Evolutionary conservation across 2,329 filamentous ascomycete species (phyloP).

Genomic region (Clonostachys rhizophaga): DNA sequence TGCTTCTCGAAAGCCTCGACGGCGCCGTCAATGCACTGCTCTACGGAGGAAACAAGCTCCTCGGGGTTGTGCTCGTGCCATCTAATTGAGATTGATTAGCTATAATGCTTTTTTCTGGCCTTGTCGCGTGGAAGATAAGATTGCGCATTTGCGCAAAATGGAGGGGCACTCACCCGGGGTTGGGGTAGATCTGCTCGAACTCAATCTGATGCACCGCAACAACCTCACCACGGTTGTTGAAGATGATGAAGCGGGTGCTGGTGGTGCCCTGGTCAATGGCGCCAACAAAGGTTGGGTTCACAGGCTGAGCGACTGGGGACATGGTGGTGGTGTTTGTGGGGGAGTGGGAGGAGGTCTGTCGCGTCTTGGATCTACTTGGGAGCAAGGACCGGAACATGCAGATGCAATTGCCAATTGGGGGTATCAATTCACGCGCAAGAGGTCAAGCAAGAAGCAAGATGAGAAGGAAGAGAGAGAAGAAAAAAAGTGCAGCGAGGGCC

Average conservation of each 20-base stretch:
- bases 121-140: too few species aligned
- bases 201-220: constrained; percentile 72
- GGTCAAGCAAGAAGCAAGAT: neutral
- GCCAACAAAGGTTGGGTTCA: constrained; percentile 51
- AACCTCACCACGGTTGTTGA: constrained; percentile 71
- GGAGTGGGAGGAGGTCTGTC: neutral
- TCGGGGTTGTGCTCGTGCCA: constrained; percentile 83
- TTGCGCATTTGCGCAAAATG: neutral
- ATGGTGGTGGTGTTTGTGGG: constrained; percentile 14
- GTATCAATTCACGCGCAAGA: too few species aligned
- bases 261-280: constrained; percentile 80
- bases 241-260: constrained; percentile 79
- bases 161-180: constrained; percentile 59
- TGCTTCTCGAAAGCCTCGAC: constrained; percentile 62
- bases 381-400: constrained; percentile 16
- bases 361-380: constrained; percentile 3
- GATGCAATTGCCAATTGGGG: neutral
- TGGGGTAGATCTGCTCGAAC: constrained; percentile 70
- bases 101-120: constrained; percentile 17
- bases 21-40: constrained; percentile 71
- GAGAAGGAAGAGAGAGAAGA: constrained; percentile 1
- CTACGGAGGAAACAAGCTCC: constrained; percentile 68
- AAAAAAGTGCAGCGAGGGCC: neutral
- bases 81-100: constrained; percentile 30
- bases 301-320: constrained; percentile 15